Evolutionary conservation across 768 basidiomycete species (phyloP).

Genomic region (Cubamyces sp.): DNA sequence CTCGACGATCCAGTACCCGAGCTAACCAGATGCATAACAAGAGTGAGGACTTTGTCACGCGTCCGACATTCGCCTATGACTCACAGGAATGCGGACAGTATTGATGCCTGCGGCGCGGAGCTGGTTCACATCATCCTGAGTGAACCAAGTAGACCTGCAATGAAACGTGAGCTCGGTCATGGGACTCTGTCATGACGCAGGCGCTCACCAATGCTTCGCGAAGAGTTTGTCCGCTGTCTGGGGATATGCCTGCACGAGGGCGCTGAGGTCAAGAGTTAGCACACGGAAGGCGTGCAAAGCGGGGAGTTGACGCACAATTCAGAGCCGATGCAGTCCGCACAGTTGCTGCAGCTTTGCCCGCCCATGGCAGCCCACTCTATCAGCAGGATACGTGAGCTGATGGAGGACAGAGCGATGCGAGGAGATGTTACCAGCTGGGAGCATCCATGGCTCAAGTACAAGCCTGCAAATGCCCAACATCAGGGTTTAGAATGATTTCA

Average conservation of each 20-base stretch:
- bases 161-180: not conserved
- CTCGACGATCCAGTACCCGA: constrained; percentile 86
- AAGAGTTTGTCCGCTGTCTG: constrained; percentile 60
- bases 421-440: constrained; percentile 55
- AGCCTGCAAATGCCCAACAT: constrained; percentile 50
- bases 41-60: not conserved
- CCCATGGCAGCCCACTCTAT: constrained; percentile 78
- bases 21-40: constrained; percentile 40
- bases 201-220: constrained; percentile 60
- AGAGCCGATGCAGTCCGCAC: constrained; percentile 62
- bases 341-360: constrained; percentile 61
- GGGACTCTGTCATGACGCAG: not conserved
- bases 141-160: constrained; percentile 73
- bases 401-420: not conserved
- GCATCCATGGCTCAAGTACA: constrained; percentile 82
- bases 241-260: constrained; percentile 63
- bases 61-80: constrained; percentile 26
- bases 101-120: constrained; percentile 64
- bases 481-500: not conserved
- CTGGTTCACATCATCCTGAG: constrained; percentile 57
- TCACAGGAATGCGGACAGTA: constrained; percentile 75
- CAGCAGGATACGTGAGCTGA: not conserved
- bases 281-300: not conserved
- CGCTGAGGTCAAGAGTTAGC: constrained; percentile 40
- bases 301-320: constrained; percentile 57